Percentiles rank a stretch among this genome's conserved stretches.
phyloP scores from a whole-genome alignment of 2,329 filamentous ascomycete species.

The Sarocladium oryzae region DNA sequence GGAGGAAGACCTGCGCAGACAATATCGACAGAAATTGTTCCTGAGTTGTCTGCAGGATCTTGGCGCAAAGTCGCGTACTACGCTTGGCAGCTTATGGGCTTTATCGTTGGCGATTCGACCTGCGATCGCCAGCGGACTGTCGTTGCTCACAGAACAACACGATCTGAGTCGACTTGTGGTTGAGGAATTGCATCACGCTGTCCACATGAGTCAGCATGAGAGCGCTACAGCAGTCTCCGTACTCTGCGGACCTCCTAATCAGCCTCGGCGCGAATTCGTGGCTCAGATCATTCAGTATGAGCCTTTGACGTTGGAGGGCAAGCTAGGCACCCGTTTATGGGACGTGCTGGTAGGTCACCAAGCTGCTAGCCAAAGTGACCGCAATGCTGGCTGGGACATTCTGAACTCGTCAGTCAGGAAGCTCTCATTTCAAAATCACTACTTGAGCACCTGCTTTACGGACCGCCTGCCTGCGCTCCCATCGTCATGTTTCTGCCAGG shows the following conservation, averaged over 20 bases:
- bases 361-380: slow-evolving; percentile 52
- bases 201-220: too few species aligned
- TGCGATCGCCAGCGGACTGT: slow-evolving; percentile 44
- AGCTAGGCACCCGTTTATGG: slow-evolving; percentile 63
- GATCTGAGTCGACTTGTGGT: slow-evolving; percentile 56
- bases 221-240: slow-evolving; percentile 30
- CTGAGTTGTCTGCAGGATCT: slow-evolving; percentile 64
- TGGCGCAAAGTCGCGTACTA: slow-evolving; percentile 51
- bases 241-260: slow-evolving; percentile 41
- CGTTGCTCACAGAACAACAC: slow-evolving; percentile 52
- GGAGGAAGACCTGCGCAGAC: slow-evolving; percentile 45
- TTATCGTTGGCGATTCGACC: slow-evolving; percentile 44
- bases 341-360: slow-evolving; percentile 61
- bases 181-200: slow-evolving; percentile 55
- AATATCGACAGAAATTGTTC: slow-evolving; percentile 50
- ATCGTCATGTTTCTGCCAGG: slow-evolving; percentile 51
- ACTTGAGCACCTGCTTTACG: slow-evolving; percentile 46
- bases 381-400: slow-evolving; percentile 63
- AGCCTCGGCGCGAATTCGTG: slow-evolving; percentile 51
- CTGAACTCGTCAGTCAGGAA: slow-evolving; percentile 43
- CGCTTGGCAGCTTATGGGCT: slow-evolving; percentile 67
- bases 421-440: slow-evolving; percentile 44
- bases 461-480: slow-evolving; percentile 52
- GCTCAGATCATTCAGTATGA: slow-evolving; percentile 52
- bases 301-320: slow-evolving; percentile 53